Conservation (phyloP, 495 filamentous ascomycete genomes). For the Aspergillus carlsbadensis region DNA sequence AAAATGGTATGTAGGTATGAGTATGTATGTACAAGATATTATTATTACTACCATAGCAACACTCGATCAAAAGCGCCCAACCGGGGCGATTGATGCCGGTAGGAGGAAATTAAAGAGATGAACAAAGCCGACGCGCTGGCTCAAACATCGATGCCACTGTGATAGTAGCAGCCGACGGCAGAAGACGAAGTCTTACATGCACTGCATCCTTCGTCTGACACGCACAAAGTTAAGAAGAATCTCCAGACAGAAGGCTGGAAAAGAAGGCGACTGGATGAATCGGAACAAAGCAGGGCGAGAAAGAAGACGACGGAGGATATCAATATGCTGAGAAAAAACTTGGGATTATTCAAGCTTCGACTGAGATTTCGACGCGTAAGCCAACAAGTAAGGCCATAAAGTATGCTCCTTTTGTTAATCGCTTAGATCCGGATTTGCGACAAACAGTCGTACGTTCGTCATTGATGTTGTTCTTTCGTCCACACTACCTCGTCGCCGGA, state of each 20-base stretch:
- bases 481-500: constrained; percentile 84
- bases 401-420: constrained; percentile 42
- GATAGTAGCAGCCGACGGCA: neutral
- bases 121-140: neutral
- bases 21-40: constrained; percentile 28
- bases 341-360: neutral
- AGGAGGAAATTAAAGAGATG: constrained; percentile 1
- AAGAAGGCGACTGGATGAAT: constrained; percentile 11
- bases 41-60: constrained; percentile 25
- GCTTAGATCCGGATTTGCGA: constrained; percentile 88
- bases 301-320: constrained; percentile 1
- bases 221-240: neutral
- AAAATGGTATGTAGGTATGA: constrained; percentile 8
- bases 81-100: constrained; percentile 14
- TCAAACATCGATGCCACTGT: neutral
- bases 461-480: constrained; percentile 86
- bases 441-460: constrained; percentile 82
- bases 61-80: constrained; percentile 17
- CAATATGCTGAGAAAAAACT: constrained; percentile 1
- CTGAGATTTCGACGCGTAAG: neutral
- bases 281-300: neutral
- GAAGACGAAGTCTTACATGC: neutral
- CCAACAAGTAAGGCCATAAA: neutral
- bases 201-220: neutral
- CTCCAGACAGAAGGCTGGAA: constrained; percentile 2